A percentile compares a stretch with the other conserved stretches of the same genome.
Evolutionary conservation across 2,329 filamentous ascomycete species (phyloP).

Genomic region (Alternaria panax): DNA sequence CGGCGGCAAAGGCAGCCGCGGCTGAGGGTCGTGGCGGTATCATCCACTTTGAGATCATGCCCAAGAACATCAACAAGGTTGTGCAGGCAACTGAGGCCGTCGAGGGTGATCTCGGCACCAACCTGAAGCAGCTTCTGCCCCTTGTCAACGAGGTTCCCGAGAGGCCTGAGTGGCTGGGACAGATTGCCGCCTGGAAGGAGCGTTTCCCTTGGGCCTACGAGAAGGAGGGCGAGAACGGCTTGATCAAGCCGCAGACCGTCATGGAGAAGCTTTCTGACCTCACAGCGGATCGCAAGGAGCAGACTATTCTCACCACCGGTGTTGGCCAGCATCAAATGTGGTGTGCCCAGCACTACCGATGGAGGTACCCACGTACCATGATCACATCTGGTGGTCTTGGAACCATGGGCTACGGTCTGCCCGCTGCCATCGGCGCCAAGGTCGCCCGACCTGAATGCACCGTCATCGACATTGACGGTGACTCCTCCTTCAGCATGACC

Average conservation of each 20-base stretch:
- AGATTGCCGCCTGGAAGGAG: slow-evolving; percentile 90
- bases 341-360: slow-evolving; percentile 95
- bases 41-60: slow-evolving; percentile 97
- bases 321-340: slow-evolving; percentile 99
- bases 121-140: slow-evolving; percentile 78
- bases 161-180: slow-evolving; percentile 83
- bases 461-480: slow-evolving; percentile 95
- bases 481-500: slow-evolving; percentile 99
- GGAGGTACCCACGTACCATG: slow-evolving; percentile 90
- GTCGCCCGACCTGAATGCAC: slow-evolving; percentile 81
- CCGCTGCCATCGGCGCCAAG: slow-evolving; percentile 94
- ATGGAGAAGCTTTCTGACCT: slow-evolving; percentile 90
- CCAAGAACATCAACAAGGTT: slow-evolving; percentile 99
- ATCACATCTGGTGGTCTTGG: slow-evolving; percentile 95
- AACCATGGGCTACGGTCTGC: slow-evolving; percentile 95
- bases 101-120: slow-evolving; percentile 87
- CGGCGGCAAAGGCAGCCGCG: slow-evolving; percentile 83
- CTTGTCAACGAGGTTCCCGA: slow-evolving; percentile 69
- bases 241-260: slow-evolving; percentile 93
- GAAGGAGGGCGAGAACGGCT: slow-evolving; percentile 73
- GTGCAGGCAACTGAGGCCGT: slow-evolving; percentile 95
- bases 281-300: slow-evolving; percentile 78
- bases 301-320: slow-evolving; percentile 89
- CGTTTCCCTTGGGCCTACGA: slow-evolving; percentile 91
- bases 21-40: slow-evolving; percentile 89